Conservation (phyloP, 2,329 filamentous ascomycete genomes). For the Endoconidiophora polonica region DNA sequence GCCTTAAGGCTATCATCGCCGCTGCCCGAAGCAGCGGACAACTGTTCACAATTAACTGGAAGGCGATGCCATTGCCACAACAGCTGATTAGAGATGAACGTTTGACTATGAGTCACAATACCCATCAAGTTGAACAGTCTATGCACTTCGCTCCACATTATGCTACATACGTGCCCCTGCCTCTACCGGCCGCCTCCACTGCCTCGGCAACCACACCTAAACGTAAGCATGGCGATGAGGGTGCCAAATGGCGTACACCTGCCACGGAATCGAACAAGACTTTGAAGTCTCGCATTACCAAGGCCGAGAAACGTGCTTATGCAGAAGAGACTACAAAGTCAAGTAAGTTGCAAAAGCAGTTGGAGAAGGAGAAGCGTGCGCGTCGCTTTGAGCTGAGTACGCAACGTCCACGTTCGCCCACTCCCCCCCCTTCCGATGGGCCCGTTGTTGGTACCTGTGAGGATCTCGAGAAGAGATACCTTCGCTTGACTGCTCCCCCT, state of each 20-base stretch:
- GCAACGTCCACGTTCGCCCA: conserved; percentile 36
- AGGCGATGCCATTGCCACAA: conserved; percentile 67
- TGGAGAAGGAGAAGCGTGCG: conserved; percentile 78
- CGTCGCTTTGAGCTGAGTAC: conserved; percentile 60
- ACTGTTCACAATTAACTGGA: conserved; percentile 67
- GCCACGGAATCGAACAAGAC: conserved; percentile 8
- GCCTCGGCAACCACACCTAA: conserved; percentile 32
- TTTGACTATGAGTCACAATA: not conserved
- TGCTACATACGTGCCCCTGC: conserved; percentile 15
- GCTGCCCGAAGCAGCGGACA: conserved; percentile 57
- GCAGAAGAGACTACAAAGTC: conserved; percentile 31
- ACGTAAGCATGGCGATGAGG: conserved; percentile 48
- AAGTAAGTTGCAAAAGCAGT: conserved; percentile 79
- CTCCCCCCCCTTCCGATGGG: conserved; percentile 38
- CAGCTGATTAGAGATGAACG: conserved; percentile 61
- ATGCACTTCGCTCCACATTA: conserved; percentile 19
- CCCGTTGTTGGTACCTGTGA: conserved; percentile 78
- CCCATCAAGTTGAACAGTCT: not conserved
- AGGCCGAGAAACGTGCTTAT: conserved; percentile 26
- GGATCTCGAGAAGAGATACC: conserved; percentile 79
- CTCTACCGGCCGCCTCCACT: not conserved
- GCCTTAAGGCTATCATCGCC: conserved; percentile 73
- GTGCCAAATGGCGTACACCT: conserved; percentile 20
- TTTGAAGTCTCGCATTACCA: conserved; percentile 14
- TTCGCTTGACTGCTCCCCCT: conserved; percentile 80